These are phyloP conservation scores for Tolypocladium pustulatum DNA, from an alignment of 2,329 filamentous ascomycete genomes.

Conservation along the genomic window DNA sequence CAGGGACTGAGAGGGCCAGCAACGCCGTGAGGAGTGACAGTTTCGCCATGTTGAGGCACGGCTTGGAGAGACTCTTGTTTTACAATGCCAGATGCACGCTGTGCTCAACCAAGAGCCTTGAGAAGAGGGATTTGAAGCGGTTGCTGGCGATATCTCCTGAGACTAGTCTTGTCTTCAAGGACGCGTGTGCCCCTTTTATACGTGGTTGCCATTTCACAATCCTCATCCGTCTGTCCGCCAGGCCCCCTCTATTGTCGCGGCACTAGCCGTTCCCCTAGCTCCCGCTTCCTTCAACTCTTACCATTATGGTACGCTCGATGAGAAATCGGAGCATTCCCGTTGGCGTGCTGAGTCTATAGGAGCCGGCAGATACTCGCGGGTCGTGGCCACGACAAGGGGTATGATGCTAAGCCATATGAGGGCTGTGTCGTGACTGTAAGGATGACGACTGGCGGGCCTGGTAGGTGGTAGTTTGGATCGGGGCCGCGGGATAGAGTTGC, in stretches of 20 bases:
- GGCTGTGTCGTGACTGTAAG: neutral
- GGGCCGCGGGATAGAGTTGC: neutral
- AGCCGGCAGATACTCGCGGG: neutral
- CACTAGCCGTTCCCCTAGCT: neutral
- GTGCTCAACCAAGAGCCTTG: neutral
- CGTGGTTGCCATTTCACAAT: neutral
- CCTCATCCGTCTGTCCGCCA: neutral
- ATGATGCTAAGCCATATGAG: neutral
- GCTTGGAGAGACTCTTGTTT: neutral
- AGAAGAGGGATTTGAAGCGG: neutral
- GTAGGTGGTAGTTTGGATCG: neutral
- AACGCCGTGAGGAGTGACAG: slow-evolving; percentile 14
- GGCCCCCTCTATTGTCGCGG: neutral
- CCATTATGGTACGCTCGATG: neutral
- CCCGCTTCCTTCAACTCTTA: neutral
- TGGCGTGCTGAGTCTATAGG: neutral
- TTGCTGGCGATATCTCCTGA: neutral
- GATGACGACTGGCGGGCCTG: neutral
- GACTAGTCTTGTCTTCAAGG: neutral
- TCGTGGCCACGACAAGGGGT: neutral
- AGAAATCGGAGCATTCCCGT: neutral
- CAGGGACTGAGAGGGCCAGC: slow-evolving; percentile 13
- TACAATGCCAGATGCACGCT: neutral
- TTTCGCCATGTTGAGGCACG: neutral
- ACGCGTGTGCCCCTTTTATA: neutral